phyloP scores from a whole-genome alignment of 2,329 filamentous ascomycete species.

The Dichotomopilus funicola region DNA sequence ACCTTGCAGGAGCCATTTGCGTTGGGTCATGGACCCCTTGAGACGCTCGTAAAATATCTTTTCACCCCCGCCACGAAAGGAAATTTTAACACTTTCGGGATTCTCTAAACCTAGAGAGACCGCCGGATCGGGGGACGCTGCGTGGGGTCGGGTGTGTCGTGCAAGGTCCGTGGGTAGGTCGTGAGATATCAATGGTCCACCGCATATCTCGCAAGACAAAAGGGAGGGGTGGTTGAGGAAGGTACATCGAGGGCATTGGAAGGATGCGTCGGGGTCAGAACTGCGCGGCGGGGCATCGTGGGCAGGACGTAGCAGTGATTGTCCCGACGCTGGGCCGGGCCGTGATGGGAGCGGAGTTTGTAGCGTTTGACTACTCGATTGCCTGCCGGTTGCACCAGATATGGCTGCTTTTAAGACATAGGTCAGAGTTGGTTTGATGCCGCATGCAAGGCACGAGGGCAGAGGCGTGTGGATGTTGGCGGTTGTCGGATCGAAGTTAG shows the following conservation, averaged over 20 bases:
- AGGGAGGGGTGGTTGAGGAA: slow-evolving; percentile 90
- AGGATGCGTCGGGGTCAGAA: slow-evolving; percentile 35
- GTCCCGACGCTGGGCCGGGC: slow-evolving; percentile 19
- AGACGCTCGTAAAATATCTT: slow-evolving; percentile 85
- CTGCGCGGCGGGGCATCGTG: slow-evolving; percentile 14
- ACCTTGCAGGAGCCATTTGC: slow-evolving; percentile 89
- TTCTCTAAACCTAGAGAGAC: slow-evolving; percentile 43
- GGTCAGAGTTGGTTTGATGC: slow-evolving; percentile 81
- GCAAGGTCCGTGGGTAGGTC: slow-evolving; percentile 36
- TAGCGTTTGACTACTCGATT: slow-evolving; percentile 23
- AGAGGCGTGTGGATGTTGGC: slow-evolving; percentile 74
- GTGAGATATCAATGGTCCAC: slow-evolving; percentile 61
- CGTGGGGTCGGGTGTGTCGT: slow-evolving; percentile 40
- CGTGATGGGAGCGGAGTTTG: slow-evolving; percentile 29
- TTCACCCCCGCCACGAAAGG: slow-evolving; percentile 82
- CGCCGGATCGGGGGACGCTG: slow-evolving; percentile 71
- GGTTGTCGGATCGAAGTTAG: slow-evolving; percentile 82
- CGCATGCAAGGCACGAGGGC: slow-evolving; percentile 84
- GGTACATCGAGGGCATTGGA: slow-evolving; percentile 80
- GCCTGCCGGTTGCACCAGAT: slow-evolving; percentile 58
- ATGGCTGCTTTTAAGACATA: slow-evolving; percentile 84
- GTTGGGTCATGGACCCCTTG: slow-evolving; percentile 79
- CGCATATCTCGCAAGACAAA: slow-evolving; percentile 83
- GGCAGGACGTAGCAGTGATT: slow-evolving; percentile 10
- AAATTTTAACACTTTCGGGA: slow-evolving; percentile 77